phyloP scores from a whole-genome alignment of 495 filamentous ascomycete species.

The Penicillium canariense region DNA sequence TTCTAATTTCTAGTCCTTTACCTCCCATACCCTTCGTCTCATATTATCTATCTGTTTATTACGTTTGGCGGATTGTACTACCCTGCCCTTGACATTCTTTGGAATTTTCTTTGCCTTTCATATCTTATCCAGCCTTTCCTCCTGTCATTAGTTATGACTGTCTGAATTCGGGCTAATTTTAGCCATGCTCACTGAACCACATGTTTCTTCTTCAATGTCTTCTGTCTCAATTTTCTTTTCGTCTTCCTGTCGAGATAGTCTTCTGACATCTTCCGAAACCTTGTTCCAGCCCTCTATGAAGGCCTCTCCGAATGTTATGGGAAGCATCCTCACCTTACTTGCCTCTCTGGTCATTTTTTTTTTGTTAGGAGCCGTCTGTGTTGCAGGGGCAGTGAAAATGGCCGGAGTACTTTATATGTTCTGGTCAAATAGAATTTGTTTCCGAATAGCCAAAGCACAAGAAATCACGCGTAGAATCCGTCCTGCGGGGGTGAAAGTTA shows the following conservation, averaged over 20 bases:
- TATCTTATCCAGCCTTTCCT: neutral
- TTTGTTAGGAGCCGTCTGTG: neutral
- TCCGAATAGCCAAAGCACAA: neutral
- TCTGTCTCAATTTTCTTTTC: neutral
- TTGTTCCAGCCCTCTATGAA: neutral
- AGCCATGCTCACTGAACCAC: neutral
- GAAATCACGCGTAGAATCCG: constrained; percentile 10
- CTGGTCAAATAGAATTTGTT: neutral
- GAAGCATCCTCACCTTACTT: neutral
- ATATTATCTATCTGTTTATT: constrained; percentile 5
- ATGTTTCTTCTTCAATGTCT: neutral
- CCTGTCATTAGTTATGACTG: constrained; percentile 2
- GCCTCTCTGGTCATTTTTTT: neutral
- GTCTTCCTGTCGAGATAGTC: neutral
- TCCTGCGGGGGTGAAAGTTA: constrained; percentile 12
- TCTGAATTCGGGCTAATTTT: neutral
- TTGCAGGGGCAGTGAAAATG: neutral
- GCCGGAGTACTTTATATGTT: neutral
- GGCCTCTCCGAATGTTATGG: neutral
- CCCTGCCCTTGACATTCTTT: constrained; percentile 4
- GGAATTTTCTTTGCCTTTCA: constrained; percentile 1
- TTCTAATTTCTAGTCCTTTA: constrained; percentile 18
- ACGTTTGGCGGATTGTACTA: neutral
- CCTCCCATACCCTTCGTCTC: constrained; percentile 17
- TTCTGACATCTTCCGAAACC: neutral